phyloP scores from a whole-genome alignment of 345 rosid species.

The Populus ilicifolia region DNA sequence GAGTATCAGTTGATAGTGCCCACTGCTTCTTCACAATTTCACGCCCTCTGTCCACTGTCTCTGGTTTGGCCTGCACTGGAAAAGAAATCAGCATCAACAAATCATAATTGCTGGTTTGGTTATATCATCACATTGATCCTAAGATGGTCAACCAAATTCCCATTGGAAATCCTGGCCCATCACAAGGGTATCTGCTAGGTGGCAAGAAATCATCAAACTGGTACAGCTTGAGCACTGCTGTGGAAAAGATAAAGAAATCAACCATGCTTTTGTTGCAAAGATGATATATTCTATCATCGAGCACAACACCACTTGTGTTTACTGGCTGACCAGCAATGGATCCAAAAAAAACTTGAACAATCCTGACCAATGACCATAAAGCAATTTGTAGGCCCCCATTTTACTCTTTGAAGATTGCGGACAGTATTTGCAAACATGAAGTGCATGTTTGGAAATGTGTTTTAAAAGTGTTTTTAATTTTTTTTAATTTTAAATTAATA shows the following conservation, averaged over 20 bases:
- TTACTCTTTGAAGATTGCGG: background rate
- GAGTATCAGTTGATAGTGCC: slow-evolving; percentile 35
- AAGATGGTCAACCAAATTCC: background rate
- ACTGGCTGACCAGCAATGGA: background rate
- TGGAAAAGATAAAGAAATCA: background rate
- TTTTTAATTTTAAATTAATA: no score
- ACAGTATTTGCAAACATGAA: no score
- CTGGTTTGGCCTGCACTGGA: slow-evolving; percentile 37
- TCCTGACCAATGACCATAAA: background rate
- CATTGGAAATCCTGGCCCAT: background rate
- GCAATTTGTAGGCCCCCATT: background rate
- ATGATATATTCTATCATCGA: background rate
- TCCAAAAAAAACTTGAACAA: background rate
- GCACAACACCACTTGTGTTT: background rate
- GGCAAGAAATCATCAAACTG: background rate
- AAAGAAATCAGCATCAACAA: background rate
- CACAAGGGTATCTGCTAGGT: background rate
- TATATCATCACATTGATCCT: no score
- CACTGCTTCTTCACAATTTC: slow-evolving; percentile 47
- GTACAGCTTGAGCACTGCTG: no score
- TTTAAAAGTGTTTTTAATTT: no score
- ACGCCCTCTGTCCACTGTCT: slow-evolving; percentile 40
- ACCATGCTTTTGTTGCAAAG: background rate
- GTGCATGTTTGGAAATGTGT: no score
- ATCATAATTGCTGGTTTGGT: background rate